Conservation (phyloP, 176 grass and related monocot genomes). For the Tillandsia fasciculata region DNA sequence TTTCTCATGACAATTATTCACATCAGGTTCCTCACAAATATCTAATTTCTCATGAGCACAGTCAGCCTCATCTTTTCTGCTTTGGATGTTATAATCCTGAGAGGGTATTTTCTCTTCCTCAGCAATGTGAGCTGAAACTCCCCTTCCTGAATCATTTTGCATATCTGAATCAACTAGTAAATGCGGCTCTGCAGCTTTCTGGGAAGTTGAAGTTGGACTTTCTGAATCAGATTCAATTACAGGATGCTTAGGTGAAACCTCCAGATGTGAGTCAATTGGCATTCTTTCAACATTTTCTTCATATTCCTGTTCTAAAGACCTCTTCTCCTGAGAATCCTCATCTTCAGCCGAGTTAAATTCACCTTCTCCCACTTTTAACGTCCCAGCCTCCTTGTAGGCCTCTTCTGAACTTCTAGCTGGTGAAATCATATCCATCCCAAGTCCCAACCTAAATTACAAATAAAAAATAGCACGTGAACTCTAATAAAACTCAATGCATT, state of each 20-base stretch:
- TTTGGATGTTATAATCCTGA: constrained; percentile 24
- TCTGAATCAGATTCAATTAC: constrained; percentile 25
- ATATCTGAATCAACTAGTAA: constrained; percentile 22
- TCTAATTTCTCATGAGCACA: constrained; percentile 29
- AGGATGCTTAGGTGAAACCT: constrained; percentile 26
- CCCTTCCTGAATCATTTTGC: constrained; percentile 26
- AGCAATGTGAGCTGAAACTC: constrained; percentile 25
- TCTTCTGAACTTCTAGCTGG: constrained; percentile 47
- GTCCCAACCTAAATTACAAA: too few relatives aligned
- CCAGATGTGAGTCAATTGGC: constrained; percentile 27
- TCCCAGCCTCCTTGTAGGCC: constrained; percentile 38
- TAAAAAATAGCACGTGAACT: too few relatives aligned
- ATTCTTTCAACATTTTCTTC: constrained; percentile 28
- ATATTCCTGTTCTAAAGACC: constrained; percentile 29
- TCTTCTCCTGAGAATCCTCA: constrained; percentile 37
- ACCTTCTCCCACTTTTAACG: constrained; percentile 30
- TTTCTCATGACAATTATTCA: constrained; percentile 29
- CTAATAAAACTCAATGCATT: too few relatives aligned
- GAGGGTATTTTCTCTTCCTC: constrained; percentile 16
- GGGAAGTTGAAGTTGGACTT: constrained; percentile 25
- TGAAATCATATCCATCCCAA: constrained; percentile 46
- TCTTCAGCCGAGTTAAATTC: constrained; percentile 39
- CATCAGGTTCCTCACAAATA: constrained; percentile 34
- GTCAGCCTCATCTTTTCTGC: constrained; percentile 25
- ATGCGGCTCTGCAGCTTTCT: constrained; percentile 27